Conservation (phyloP, 2,329 filamentous ascomycete species). For the Fusarium sp. region DNA sequence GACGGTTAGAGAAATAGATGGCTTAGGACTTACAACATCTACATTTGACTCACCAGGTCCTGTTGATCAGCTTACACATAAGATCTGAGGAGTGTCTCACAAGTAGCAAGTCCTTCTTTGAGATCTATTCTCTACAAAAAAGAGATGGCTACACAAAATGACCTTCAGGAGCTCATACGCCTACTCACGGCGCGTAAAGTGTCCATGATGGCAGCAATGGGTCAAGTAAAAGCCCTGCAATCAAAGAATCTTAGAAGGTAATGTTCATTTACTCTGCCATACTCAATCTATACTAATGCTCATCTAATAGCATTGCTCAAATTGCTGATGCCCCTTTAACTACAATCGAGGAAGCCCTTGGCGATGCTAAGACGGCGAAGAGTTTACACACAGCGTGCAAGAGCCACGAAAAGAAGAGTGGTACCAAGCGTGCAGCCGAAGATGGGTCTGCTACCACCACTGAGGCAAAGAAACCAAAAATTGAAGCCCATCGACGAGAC, state of each 20-base stretch:
- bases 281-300: neutral
- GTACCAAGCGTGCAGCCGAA: constrained; percentile 49
- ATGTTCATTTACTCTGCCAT: neutral
- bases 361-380: constrained; percentile 60
- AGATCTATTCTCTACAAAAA: neutral
- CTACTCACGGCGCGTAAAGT: constrained; percentile 69
- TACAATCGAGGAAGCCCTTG: constrained; percentile 59
- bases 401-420: constrained; percentile 58
- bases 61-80: neutral
- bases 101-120: neutral
- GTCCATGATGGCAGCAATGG: constrained; percentile 69
- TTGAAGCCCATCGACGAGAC: constrained; percentile 52
- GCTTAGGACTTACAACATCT: constrained; percentile 37
- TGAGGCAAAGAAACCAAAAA: constrained; percentile 49
- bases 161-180: constrained; percentile 71
- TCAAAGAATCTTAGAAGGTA: constrained; percentile 67
- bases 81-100: too few species aligned
- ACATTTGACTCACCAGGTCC: neutral
- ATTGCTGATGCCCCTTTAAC: constrained; percentile 63
- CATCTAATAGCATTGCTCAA: constrained; percentile 60
- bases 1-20: neutral
- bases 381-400: constrained; percentile 67
- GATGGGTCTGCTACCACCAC: constrained; percentile 17
- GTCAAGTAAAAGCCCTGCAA: constrained; percentile 68
- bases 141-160: constrained; percentile 67